Conservation (phyloP, 2,329 filamentous ascomycete species). For the Pleoardoris graminearum region DNA sequence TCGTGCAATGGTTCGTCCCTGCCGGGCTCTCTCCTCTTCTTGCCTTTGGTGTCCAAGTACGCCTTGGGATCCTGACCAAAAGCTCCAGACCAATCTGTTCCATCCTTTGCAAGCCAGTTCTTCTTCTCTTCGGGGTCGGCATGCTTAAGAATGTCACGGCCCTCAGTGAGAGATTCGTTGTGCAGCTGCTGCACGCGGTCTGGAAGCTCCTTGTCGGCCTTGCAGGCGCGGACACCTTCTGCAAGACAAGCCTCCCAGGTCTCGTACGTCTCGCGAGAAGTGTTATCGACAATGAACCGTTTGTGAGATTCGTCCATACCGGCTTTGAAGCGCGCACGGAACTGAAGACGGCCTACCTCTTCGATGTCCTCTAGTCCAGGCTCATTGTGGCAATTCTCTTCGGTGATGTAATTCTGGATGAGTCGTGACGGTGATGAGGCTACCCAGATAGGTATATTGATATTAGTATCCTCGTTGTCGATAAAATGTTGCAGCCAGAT, state of each 20-base stretch:
- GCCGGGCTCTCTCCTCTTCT: constrained; percentile 61
- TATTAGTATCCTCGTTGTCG: constrained; percentile 75
- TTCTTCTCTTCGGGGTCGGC: constrained; percentile 72
- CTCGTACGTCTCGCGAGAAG: constrained; percentile 90
- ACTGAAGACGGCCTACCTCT: constrained; percentile 79
- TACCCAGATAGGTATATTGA: constrained; percentile 90
- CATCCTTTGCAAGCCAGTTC: constrained; percentile 77
- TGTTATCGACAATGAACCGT: constrained; percentile 81
- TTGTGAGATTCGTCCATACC: constrained; percentile 88
- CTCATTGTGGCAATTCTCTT: constrained; percentile 69
- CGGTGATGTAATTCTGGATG: constrained; percentile 89
- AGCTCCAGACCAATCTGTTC: constrained; percentile 83
- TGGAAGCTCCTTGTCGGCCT: constrained; percentile 74
- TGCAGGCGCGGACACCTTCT: constrained; percentile 76
- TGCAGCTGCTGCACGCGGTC: constrained; percentile 74
- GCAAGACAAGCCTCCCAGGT: constrained; percentile 90
- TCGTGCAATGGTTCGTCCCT: constrained; percentile 57
- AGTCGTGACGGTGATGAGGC: constrained; percentile 75
- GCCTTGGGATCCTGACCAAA: constrained; percentile 76
- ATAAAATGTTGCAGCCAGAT: constrained; percentile 85
- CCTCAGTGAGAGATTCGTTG: constrained; percentile 76
- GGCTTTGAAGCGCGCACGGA: constrained; percentile 81
- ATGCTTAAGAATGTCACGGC: constrained; percentile 77
- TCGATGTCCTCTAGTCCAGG: constrained; percentile 76
- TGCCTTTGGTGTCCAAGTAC: constrained; percentile 57